These are phyloP conservation scores for Penicillium sp. DNA, from an alignment of 2,329 filamentous ascomycete species.

Conservation along the genomic window DNA sequence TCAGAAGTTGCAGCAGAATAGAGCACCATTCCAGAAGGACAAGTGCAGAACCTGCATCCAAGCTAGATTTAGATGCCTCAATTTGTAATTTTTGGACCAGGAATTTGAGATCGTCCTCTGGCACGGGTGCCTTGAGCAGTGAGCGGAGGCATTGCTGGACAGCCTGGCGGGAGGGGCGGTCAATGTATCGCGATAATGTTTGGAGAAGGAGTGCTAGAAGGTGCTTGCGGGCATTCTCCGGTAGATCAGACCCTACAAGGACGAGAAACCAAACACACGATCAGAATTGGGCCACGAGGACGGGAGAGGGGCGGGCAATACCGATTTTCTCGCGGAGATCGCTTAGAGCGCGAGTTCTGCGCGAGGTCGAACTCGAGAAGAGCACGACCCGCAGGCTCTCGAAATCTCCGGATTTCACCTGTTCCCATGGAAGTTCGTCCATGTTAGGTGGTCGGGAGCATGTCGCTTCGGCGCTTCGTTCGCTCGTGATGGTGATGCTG, in stretches of 20 bases:
- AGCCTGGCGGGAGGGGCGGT: constrained; percentile 80
- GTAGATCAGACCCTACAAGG: constrained; percentile 38
- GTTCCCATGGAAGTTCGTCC: constrained; percentile 51
- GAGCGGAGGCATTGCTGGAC: constrained; percentile 79
- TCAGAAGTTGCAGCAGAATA: constrained; percentile 74
- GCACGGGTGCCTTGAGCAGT: constrained; percentile 64
- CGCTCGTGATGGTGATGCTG: constrained; percentile 37
- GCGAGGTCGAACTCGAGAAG: constrained; percentile 49
- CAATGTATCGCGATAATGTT: constrained; percentile 85
- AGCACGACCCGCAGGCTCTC: constrained; percentile 45
- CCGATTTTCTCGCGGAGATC: constrained; percentile 52
- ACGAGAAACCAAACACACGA: constrained; percentile 5
- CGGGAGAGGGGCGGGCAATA: constrained; percentile 27
- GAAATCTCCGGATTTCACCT: constrained; percentile 48
- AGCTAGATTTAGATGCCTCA: constrained; percentile 76
- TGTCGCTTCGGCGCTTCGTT: constrained; percentile 25
- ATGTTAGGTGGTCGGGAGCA: constrained; percentile 42
- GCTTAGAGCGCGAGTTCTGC: constrained; percentile 46
- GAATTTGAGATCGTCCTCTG: constrained; percentile 55
- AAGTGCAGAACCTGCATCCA: constrained; percentile 82
- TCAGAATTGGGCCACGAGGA: constrained; percentile 21
- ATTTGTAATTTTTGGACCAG: constrained; percentile 70
- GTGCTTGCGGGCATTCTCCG: constrained; percentile 38
- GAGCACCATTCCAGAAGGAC: constrained; percentile 91
- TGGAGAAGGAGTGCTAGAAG: constrained; percentile 78